Conservation (phyloP, 148 eudicot genomes). For the Fagopyrum esculentum region DNA sequence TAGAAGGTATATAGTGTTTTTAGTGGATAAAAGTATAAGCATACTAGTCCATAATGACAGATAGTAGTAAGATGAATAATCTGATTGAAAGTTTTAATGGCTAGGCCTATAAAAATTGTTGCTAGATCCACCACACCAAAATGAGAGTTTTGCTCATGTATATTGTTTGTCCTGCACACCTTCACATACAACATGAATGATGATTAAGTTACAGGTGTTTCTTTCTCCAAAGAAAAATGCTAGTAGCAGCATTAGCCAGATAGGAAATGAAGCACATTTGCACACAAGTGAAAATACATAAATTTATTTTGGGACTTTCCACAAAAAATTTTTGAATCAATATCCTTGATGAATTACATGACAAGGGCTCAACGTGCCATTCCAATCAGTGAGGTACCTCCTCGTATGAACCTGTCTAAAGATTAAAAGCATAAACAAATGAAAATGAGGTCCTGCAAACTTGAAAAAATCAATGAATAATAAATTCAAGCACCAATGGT, state of each 20-base stretch:
- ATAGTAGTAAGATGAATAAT: not conserved
- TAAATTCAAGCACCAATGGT: not conserved
- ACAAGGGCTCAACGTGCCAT: conserved; percentile 73
- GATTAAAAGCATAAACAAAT: not conserved
- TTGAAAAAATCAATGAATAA: not conserved
- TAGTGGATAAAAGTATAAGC: too few relatives aligned
- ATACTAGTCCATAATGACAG: too few relatives aligned
- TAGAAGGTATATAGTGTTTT: too few relatives aligned
- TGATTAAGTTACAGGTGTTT: not conserved
- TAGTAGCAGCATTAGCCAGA: too few relatives aligned
- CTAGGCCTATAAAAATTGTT: not conserved
- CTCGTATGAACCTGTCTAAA: conserved; percentile 76
- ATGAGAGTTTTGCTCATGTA: not conserved
- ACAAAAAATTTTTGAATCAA: not conserved
- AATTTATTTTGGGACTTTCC: not conserved
- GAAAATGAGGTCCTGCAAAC: not conserved
- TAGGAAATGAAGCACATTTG: too few relatives aligned
- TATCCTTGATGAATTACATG: not conserved
- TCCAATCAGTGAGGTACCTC: conserved; percentile 99
- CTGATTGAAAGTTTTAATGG: not conserved
- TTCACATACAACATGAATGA: not conserved
- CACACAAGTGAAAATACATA: not conserved
- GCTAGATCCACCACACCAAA: too few relatives aligned
- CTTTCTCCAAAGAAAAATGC: not conserved
- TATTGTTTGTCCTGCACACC: not conserved